Base-by-base conservation (phyloP, 257 asterid genomes). In the Knoxia roxburghii region DNA sequence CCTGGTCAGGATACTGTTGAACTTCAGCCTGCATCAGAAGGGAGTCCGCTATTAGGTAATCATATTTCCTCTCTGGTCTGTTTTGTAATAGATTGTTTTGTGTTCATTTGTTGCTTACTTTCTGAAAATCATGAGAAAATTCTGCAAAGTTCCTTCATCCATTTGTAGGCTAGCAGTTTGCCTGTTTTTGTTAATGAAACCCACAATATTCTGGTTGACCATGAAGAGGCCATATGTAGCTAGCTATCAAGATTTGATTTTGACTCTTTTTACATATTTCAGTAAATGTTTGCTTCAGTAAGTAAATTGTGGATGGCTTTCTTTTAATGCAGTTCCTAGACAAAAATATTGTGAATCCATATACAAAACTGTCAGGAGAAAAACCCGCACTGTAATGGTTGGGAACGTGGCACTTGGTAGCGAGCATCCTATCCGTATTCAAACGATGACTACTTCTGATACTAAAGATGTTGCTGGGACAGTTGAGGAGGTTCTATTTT, bases 321-420 rank as follows among this genome's bases (percentile, higher is more conserved):
- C 50, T 72, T n/a, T n/a, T 60, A 60, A 52, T 82, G 79, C 74
- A 94, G 99, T 94, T 75, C 98, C 99, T 14, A 81, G 95, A 78
- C 97, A 87, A 80, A 94, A 87, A 67, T 94, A 94, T 61, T 94
- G 99, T 70, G 98, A 94, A 75, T 85, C 95, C 66, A 81, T 87
- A 61, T 85, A 90, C 87, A 88, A 88, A 77, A 90, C 99, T 15
- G 69, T 88, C 67, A 82, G 99, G 83, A 83, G 99, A 62, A 89
- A 90, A 78, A 94, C 99, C 58, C 48, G 91, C 61, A 94, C 98
- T 0, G 99, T 94, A 76, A 90, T 88, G 99, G 95, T 94, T 60
- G 99, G 99, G 50, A 94, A 94, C 77, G 98, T 94, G 63, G 87
- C 96, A 48, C 81, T 94, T 61, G 99, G 99, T 59, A 90, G 99